These are phyloP conservation scores for Pholiota microspora DNA, from an alignment of 768 basidiomycete genomes.

Conservation along the genomic window DNA sequence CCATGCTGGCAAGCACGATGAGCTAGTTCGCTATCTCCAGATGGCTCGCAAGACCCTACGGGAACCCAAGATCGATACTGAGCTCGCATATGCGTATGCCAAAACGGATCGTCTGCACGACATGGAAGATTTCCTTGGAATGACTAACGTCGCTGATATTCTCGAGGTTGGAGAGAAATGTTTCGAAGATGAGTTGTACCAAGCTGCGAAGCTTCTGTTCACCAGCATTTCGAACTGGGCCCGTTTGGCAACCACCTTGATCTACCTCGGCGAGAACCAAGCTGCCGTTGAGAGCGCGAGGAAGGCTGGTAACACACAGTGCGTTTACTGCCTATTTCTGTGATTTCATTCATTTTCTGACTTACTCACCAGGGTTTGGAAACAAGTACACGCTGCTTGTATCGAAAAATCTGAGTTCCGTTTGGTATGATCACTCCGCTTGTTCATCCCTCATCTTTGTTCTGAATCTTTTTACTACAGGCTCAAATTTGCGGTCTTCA, in stretches of 20 bases:
- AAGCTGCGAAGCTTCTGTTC: constrained; percentile 95
- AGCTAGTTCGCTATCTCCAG: constrained; percentile 95
- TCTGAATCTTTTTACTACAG: constrained; percentile 28
- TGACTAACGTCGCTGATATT: constrained; percentile 98
- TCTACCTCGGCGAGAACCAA: constrained; percentile 98
- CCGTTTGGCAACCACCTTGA: constrained; percentile 93
- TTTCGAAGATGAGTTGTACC: constrained; percentile 97
- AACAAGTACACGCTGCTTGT: constrained; percentile 98
- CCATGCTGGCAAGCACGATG: constrained; percentile 84
- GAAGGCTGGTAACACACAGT: constrained; percentile 99
- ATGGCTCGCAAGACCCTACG: constrained; percentile 98
- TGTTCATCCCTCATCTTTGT: neutral
- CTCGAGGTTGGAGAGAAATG: constrained; percentile 98
- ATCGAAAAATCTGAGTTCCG: constrained; percentile 98
- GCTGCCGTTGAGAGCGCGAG: constrained; percentile 98
- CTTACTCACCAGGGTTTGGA: constrained; percentile 79
- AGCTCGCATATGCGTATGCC: constrained; percentile 96
- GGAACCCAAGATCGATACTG: constrained; percentile 97
- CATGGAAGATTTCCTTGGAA: constrained; percentile 98
- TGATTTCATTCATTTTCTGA: constrained; percentile 10
- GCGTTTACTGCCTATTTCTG: constrained; percentile 25
- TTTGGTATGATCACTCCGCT: constrained; percentile 43
- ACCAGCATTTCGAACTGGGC: constrained; percentile 99
- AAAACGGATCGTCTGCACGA: constrained; percentile 96
- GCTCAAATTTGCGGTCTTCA: constrained; percentile 99